Base-by-base conservation (phyloP, 805 yeast species). In the Spathaspora girioi region DNA sequence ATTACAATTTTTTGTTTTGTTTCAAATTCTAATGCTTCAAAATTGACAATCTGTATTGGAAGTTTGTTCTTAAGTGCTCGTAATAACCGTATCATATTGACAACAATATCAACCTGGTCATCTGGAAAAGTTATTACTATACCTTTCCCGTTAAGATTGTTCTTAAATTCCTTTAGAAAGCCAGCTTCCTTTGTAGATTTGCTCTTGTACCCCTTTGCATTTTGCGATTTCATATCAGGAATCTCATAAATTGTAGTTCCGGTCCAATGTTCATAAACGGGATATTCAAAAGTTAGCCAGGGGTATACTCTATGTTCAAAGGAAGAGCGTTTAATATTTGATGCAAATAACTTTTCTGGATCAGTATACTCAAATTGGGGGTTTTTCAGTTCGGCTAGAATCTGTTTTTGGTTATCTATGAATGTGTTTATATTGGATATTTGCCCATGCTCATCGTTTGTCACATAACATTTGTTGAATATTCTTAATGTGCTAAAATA, bases 71-170 rank as follows among this genome's bases (percentile, higher is more conserved):
- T 68, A 44, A 81, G 68, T 3, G 79, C 74, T 27, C 87, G 65
- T 29, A 83, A 63, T 1, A 81, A 66, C 12, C 81, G 58, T 2
- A 82, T 68, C 32, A 82, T 63, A 48, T 77, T 78, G n/a, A 72
- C 65, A 38, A 80, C 57, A 50, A 82, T 86, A 20, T 71, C 67
- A 14, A 70, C 67, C 51, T 78, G 74, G 14, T 63, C 62, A 51
- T 81, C 77, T 15, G 77, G 60, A 1, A 79, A 78, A 2, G 85
- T 76, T 4, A 83, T 61, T 1, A 81, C 86, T 20, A 82, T 76
- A 3, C 89, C 89, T 53, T 65, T 66, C 3, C 62, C 62, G 45
- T 57, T 59, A 38, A 63, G 46, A 1, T 56, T 38, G 20, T 62
- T 58, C 46, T 64, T 66, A 55, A 65, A 69, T 43, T 56, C 54